Base-by-base conservation (phyloP, 202 grass and related monocot genomes). In the Dendrocalamus latiflorus region DNA sequence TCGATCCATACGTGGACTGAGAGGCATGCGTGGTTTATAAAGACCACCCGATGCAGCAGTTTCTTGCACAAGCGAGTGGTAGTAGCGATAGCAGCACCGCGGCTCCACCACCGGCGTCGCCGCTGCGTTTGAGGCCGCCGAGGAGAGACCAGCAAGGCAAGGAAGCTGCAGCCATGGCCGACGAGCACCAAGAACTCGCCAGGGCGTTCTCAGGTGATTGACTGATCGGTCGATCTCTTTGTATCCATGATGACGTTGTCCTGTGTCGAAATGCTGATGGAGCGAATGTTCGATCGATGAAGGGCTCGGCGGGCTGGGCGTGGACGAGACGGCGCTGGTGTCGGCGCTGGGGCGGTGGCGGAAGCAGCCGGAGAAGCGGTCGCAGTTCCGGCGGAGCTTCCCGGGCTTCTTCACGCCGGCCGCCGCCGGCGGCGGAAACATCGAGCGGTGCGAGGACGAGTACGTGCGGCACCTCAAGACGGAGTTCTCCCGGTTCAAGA, bases 401-500 rank as follows among this genome's bases (percentile, higher is more conserved):
- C 45, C 76, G 33, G 74, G 66, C 17, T 92, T 94, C 88, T 94
- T 97, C 87, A 68, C 82, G 0, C 8, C 66, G 18, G 5, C 48
- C 64, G 82, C 64, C 25, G 73, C 72, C 79, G 83, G 85, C 8
- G 60, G 16, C n/a, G n/a, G n/a, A n/a, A n/a, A n/a, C 41, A 89
- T 97, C n/a, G 91, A 97, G 72, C 86, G 80, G 59, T 94, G 89
- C 68, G 85, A 93, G 38, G 94, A 97, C 65, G 89, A 87, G 56
- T 97, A 84, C 75, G 37, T 94, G 65, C 68, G 67, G 0, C 85
- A 49, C 88, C 85, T 94, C 8, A 54, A 94, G 75, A 24, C 45
- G 3, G 94, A 97, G 83, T 97, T 97, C 83, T 60, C 89, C 9
- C 89, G 94, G 2, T 78, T 97, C 85, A 90, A 89, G 94, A 84